phyloP scores from a whole-genome alignment of 306 rosid species.

The Argentina anserina region DNA sequence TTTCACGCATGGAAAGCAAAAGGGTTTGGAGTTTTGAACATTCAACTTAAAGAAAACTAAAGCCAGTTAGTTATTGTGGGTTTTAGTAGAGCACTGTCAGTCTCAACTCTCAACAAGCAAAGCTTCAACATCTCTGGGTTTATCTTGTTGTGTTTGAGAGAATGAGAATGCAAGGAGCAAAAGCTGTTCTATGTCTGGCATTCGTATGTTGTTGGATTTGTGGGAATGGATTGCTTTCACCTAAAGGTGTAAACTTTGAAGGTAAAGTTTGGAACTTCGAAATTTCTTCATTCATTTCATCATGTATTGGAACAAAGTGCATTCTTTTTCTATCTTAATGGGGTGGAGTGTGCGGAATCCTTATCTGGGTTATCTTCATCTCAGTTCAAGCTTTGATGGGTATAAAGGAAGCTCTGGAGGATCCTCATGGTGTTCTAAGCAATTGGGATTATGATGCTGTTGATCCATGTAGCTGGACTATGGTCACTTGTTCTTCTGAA shows the following conservation, averaged over 20 bases:
- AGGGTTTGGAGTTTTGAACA: conserved; percentile 41
- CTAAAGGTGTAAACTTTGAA: conserved; percentile 98
- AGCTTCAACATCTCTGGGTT: conserved; percentile 20
- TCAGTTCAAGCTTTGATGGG: conserved; percentile 93
- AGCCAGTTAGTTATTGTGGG: conserved; percentile 27
- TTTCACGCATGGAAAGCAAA: conserved; percentile 58
- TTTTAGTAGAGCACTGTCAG: conserved; percentile 24
- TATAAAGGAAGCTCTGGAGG: conserved; percentile 60
- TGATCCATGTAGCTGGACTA: conserved; percentile 99
- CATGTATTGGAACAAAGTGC: conserved; percentile 4
- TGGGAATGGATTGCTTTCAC: conserved; percentile 69
- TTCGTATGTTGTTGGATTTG: conserved; percentile 46
- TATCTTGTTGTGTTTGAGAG: conserved; percentile 23
- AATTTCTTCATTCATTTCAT: not conserved
- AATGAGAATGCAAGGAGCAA: conserved; percentile 46
- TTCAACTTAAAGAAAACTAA: conserved; percentile 29
- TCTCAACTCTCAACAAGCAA: conserved; percentile 20
- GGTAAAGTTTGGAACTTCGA: conserved; percentile 38
- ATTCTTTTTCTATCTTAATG: not conserved
- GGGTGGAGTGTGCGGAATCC: conserved; percentile 10
- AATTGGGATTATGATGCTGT: conserved; percentile 96
- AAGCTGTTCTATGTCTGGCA: conserved; percentile 46
- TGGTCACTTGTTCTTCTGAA: conserved; percentile 95
- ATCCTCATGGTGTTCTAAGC: conserved; percentile 92
- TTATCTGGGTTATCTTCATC: conserved; percentile 29